Evolutionary conservation across 345 rosid species (phyloP).

Genomic region (Punica granatum): DNA sequence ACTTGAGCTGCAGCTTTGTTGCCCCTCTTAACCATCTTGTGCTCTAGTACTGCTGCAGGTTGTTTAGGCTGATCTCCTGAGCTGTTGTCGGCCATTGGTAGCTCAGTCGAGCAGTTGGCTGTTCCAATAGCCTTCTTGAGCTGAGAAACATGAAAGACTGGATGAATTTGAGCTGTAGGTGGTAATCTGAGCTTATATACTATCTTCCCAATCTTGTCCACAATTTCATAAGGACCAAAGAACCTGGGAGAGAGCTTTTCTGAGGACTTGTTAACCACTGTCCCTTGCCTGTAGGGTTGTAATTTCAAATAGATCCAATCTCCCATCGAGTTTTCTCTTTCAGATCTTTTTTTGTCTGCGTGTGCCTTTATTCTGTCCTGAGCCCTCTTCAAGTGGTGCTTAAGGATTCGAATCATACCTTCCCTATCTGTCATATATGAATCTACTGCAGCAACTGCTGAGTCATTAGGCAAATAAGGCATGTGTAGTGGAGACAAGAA

Average conservation of each 20-base stretch:
- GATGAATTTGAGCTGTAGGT: not conserved
- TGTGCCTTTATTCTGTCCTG: not conserved
- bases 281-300: not conserved
- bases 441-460: not conserved
- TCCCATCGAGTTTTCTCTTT: not conserved
- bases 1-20: not conserved
- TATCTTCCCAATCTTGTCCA: not conserved
- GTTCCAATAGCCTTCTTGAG: not conserved
- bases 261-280: not conserved
- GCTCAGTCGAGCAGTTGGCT: not conserved
- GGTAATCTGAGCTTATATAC: not conserved
- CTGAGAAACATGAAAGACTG: not conserved
- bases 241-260: not conserved
- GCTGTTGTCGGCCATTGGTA: not conserved
- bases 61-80: not conserved
- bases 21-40: not conserved
- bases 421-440: not conserved
- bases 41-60: not conserved
- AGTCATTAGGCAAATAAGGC: not conserved
- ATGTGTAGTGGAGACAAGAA: not conserved
- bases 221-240: constrained; percentile 6
- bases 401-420: not conserved
- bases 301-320: constrained; percentile 6
- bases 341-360: not conserved
- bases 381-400: not conserved